These are phyloP conservation scores for Aureobasidium leucospermi DNA, from an alignment of 2,329 filamentous ascomycete species.

Conservation along the genomic window DNA sequence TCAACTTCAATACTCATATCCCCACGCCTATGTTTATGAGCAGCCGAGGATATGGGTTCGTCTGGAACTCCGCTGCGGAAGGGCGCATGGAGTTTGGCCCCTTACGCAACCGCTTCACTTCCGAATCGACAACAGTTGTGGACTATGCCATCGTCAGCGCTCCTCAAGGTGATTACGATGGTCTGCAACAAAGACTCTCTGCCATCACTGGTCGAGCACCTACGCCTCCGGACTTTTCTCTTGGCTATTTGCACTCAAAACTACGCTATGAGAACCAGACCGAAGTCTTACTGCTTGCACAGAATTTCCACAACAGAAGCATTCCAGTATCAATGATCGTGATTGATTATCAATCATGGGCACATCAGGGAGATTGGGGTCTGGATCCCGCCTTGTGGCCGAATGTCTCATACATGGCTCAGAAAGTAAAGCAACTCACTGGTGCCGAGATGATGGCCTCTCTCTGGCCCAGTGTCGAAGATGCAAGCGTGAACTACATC, in stretches of 20 bases:
- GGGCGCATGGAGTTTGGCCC: conserved; percentile 27
- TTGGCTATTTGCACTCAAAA: conserved; percentile 27
- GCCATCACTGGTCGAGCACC: conserved; percentile 26
- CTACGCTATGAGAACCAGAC: conserved; percentile 28
- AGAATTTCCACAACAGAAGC: conserved; percentile 24
- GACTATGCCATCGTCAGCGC: conserved; percentile 26
- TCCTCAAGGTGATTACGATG: conserved; percentile 25
- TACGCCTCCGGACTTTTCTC: conserved; percentile 24
- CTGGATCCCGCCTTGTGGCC: conserved; percentile 26
- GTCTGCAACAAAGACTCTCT: conserved; percentile 22
- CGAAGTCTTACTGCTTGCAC: conserved; percentile 24
- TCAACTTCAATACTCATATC: conserved; percentile 28
- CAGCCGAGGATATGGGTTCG: conserved; percentile 25
- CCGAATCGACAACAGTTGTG: conserved; percentile 24
- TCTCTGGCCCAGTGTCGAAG: conserved; percentile 26
- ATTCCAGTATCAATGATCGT: conserved; percentile 28
- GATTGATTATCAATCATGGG: conserved; percentile 27
- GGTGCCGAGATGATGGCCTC: conserved; percentile 29
- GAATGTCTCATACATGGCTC: conserved; percentile 23
- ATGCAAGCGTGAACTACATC: conserved; percentile 24
- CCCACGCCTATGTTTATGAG: conserved; percentile 27
- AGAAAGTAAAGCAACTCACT: conserved; percentile 25
- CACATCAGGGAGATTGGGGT: conserved; percentile 26
- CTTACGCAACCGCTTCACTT: conserved; percentile 23
- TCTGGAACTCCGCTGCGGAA: conserved; percentile 26